Evolutionary conservation across 805 yeast genomes (phyloP).

Genomic region (Lipomyces lipofer): DNA sequence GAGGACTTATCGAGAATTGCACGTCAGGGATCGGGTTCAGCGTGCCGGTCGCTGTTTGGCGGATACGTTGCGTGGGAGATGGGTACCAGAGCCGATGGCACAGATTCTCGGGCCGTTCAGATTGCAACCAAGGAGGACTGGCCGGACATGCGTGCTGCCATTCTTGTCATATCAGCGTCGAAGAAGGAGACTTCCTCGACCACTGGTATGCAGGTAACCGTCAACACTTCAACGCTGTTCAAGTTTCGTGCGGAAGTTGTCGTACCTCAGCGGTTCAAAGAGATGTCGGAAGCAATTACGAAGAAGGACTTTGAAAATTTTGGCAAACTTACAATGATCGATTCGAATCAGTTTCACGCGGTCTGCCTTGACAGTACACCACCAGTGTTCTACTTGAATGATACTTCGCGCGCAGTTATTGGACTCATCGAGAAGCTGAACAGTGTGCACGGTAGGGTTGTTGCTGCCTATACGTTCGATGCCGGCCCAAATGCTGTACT

Average conservation of each 20-base stretch:
- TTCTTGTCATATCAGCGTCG: conserved; percentile 87
- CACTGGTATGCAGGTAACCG: conserved; percentile 95
- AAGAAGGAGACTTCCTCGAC: conserved; percentile 96
- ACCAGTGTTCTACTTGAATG: conserved; percentile 92
- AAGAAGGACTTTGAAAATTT: conserved; percentile 75
- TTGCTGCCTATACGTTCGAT: conserved; percentile 97
- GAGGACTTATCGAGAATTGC: conserved; percentile 91
- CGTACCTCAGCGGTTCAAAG: conserved; percentile 81
- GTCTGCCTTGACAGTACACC: conserved; percentile 95
- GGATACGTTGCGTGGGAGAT: conserved; percentile 99
- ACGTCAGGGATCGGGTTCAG: conserved; percentile 97
- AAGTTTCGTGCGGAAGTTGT: conserved; percentile 73
- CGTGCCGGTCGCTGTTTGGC: conserved; percentile 94
- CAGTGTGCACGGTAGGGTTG: conserved; percentile 55
- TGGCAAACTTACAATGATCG: conserved; percentile 92
- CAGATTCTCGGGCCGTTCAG: conserved; percentile 91
- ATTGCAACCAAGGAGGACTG: conserved; percentile 82
- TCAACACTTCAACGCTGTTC: conserved; percentile 82
- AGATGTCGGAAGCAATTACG: conserved; percentile 76
- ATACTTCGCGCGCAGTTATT: conserved; percentile 80
- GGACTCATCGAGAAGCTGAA: conserved; percentile 78
- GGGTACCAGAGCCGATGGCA: conserved; percentile 77
- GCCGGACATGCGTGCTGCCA: conserved; percentile 91
- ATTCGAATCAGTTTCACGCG: conserved; percentile 96
- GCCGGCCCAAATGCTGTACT: conserved; percentile 99